Evolutionary conservation across 1,139 yeast species (phyloP).

Genomic region (Geotrichum reessii): DNA sequence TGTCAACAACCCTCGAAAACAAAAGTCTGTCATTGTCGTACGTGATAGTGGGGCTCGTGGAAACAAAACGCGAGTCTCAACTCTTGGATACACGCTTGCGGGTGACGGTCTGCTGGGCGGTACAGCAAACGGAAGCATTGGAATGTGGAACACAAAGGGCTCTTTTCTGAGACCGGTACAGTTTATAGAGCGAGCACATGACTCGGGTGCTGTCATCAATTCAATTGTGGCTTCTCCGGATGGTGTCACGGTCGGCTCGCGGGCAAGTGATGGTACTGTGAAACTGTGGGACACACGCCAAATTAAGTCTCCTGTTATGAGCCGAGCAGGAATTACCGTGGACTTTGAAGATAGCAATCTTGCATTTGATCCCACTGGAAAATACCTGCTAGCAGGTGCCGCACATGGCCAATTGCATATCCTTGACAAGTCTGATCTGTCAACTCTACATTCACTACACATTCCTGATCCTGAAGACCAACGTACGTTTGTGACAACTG

Average conservation of each 20-base stretch:
- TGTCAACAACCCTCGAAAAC: slow-evolving; percentile 25
- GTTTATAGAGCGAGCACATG: slow-evolving; percentile 27
- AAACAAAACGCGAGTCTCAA: slow-evolving; percentile 25
- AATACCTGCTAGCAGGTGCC: slow-evolving; percentile 29
- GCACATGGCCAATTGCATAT: slow-evolving; percentile 30
- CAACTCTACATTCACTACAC: slow-evolving; percentile 28
- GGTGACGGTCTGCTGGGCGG: slow-evolving; percentile 26
- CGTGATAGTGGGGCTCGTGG: slow-evolving; percentile 26
- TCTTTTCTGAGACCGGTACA: slow-evolving; percentile 32
- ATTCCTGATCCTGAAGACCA: neutral
- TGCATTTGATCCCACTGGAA: slow-evolving; percentile 30
- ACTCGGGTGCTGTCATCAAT: slow-evolving; percentile 23
- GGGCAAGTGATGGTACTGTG: slow-evolving; percentile 31
- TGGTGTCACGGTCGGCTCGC: slow-evolving; percentile 25
- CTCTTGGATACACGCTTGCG: slow-evolving; percentile 24
- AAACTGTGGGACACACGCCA: slow-evolving; percentile 39
- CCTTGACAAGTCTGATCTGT: slow-evolving; percentile 37
- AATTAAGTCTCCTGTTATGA: slow-evolving; percentile 33
- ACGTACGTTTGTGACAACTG: slow-evolving; percentile 24
- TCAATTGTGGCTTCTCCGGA: slow-evolving; percentile 18
- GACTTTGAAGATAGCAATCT: slow-evolving; percentile 26
- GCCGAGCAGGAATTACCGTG: slow-evolving; percentile 26
- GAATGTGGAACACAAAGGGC: slow-evolving; percentile 33
- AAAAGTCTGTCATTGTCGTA: slow-evolving; percentile 32
- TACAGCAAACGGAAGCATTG: slow-evolving; percentile 30